Evolutionary conservation across 805 yeast species (phyloP).

Genomic region (Blastobotrys terrestris): DNA sequence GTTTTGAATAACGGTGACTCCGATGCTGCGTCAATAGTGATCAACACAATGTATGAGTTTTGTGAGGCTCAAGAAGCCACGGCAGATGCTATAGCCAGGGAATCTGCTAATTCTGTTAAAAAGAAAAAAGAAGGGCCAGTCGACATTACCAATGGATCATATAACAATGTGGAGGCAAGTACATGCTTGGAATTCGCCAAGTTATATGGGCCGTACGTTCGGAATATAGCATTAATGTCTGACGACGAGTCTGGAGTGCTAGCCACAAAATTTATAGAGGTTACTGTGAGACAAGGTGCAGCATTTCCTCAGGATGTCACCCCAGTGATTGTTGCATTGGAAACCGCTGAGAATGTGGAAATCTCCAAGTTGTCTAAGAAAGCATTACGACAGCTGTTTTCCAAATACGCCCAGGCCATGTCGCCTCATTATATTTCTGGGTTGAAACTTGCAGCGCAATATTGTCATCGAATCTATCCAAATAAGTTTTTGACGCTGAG

Average conservation of each 20-base stretch:
- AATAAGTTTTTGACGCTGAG: background rate
- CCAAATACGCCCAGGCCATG: constrained; percentile 52
- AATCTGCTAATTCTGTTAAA: background rate
- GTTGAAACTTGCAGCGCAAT: background rate
- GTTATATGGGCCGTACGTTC: constrained; percentile 44
- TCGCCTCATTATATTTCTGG: background rate
- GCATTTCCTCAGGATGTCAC: constrained; percentile 68
- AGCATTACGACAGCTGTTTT: constrained; percentile 51
- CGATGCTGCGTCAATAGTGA: constrained; percentile 44
- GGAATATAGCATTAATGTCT: constrained; percentile 43
- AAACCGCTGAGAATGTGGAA: constrained; percentile 42
- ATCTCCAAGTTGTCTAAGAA: constrained; percentile 45
- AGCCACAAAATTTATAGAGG: constrained; percentile 50
- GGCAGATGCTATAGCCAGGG: constrained; percentile 8
- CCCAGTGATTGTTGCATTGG: constrained; percentile 64
- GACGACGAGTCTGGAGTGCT: constrained; percentile 42
- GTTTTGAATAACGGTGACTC: constrained; percentile 39
- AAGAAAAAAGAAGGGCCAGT: background rate
- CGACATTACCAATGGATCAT: constrained; percentile 1
- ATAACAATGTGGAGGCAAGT: background rate
- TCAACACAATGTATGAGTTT: constrained; percentile 54
- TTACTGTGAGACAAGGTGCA: constrained; percentile 58
- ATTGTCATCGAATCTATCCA: background rate
- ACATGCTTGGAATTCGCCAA: constrained; percentile 63
- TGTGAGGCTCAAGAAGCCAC: constrained; percentile 31